Conservation (phyloP, 129 eudicot species). For the Pseudognaphalium luteoalbum region DNA sequence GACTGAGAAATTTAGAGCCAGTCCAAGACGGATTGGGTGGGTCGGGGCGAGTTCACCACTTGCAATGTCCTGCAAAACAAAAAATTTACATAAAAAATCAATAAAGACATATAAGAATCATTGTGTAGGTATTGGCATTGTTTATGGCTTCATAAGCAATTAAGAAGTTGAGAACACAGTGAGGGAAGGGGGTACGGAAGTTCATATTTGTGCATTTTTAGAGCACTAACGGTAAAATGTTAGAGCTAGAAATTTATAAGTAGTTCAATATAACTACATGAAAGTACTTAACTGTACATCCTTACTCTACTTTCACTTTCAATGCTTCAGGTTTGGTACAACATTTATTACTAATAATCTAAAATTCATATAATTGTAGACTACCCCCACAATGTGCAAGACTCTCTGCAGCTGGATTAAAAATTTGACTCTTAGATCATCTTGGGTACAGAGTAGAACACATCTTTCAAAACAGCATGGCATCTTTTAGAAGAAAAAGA, state of each 20-base stretch:
- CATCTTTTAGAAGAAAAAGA: not conserved
- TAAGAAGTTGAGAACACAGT: too few species aligned
- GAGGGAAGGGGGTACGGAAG: too few species aligned
- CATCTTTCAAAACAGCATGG: too few species aligned
- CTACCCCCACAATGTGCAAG: not conserved
- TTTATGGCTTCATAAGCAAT: too few species aligned
- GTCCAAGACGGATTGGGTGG: constrained; percentile 67
- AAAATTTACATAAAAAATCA: too few species aligned
- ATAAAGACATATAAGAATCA: too few species aligned
- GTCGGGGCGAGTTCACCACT: constrained; percentile 63
- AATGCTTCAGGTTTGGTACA: not conserved
- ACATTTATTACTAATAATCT: constrained; percentile 10
- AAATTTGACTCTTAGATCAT: not conserved
- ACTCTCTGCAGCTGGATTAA: constrained; percentile 13
- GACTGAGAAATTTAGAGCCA: constrained; percentile 74
- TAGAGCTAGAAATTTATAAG: not conserved
- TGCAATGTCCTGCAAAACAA: constrained; percentile 52
- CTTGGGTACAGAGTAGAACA: not conserved
- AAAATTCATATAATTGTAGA: too few species aligned
- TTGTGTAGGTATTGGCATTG: too few species aligned
- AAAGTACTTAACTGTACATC: not conserved
- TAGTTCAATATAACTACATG: constrained; percentile 1
- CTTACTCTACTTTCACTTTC: constrained; percentile 20
- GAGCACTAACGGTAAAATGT: not conserved
- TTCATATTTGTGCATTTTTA: too few species aligned